phyloP scores from a whole-genome alignment of 257 asterid genomes.

The Ehretia macrophylla region DNA sequence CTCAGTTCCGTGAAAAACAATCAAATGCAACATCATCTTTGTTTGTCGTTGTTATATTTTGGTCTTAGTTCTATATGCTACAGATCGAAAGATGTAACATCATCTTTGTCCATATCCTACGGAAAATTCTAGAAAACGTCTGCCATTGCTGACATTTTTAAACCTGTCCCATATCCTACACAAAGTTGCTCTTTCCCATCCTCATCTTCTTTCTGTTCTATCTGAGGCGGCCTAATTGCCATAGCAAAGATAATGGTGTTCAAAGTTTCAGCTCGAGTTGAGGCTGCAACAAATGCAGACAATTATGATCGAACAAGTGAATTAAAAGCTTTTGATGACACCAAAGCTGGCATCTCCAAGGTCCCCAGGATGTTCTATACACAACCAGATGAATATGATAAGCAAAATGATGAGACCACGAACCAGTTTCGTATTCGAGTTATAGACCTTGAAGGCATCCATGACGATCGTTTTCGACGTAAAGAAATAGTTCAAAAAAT shows the following conservation, averaged over 20 bases:
- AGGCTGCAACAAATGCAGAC: background rate
- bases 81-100: no score
- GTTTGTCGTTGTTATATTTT: no score
- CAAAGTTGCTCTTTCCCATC: no score
- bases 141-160: no score
- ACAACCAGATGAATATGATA: constrained; percentile 7
- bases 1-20: no score
- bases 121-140: no score
- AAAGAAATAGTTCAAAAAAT: constrained; percentile 8
- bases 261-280: background rate
- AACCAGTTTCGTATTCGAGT: constrained; percentile 8
- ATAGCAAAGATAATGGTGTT: constrained; percentile 8
- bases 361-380: constrained; percentile 21
- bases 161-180: no score
- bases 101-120: no score
- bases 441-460: constrained; percentile 19
- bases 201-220: no score
- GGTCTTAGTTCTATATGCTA: no score
- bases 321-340: constrained; percentile 25
- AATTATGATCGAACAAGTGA: constrained; percentile 16
- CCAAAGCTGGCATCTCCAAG: constrained; percentile 19
- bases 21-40: no score
- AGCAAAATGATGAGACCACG: background rate
- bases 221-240: no score
- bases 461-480: constrained; percentile 9